A percentile compares a stretch with the other conserved stretches of the same genome.
Conservation (phyloP, 371 early-diverging fungal species). For the Mortierella sp. region DNA sequence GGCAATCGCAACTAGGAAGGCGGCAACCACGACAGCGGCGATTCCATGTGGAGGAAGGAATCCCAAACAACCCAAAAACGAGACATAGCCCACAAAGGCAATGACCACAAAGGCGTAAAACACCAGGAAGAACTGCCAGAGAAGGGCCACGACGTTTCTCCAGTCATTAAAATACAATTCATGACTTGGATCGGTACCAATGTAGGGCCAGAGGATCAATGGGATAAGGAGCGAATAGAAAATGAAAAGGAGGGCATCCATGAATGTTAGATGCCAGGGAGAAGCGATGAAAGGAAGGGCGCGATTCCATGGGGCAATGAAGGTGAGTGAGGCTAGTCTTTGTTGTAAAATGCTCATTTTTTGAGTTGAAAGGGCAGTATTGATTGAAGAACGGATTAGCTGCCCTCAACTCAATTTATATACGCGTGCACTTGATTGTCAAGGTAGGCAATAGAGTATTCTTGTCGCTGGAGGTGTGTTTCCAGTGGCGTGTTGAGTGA, state of each 20-base stretch:
- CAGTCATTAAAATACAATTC: not conserved
- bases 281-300: not conserved
- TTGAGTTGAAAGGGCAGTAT: not conserved
- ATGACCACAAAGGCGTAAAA: not conserved
- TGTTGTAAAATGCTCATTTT: not conserved
- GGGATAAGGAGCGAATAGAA: not conserved
- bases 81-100: not conserved
- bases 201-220: not conserved
- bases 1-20: not conserved
- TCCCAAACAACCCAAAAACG: not conserved
- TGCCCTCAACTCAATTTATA: not conserved
- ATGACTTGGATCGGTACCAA: not conserved
- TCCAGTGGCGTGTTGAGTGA: not conserved
- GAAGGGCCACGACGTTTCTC: not conserved
- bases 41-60: not conserved
- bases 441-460: not conserved
- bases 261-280: not conserved
- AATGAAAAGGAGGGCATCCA: not conserved
- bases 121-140: not conserved
- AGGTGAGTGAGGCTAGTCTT: not conserved
- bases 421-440: not conserved
- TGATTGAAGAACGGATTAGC: not conserved
- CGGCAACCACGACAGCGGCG: not conserved
- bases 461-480: not conserved
- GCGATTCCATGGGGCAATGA: not conserved